Base-by-base conservation (phyloP, 2,329 filamentous ascomycete species). In the Aureobasidium mangrovei region DNA sequence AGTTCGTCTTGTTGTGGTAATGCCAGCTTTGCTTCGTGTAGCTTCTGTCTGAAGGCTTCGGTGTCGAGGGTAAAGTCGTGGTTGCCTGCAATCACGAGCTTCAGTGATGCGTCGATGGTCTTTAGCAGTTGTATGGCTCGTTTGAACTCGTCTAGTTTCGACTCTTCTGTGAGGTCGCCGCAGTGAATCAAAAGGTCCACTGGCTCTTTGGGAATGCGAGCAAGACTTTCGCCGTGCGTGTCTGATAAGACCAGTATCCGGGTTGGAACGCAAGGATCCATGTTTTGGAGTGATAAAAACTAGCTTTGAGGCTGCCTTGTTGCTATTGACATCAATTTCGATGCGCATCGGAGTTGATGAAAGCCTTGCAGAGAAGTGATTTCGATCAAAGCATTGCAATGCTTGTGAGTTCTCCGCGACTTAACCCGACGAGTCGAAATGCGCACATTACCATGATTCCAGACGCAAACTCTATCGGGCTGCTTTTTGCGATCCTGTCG, bases 181-280 rank as follows among this genome's bases (percentile, higher is more conserved):
- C 67, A 71, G 53, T 73, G 68, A 1, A 74, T 62, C 0, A 70
- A 59, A 2, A 73, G 64, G 44, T 73, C 69, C 12, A 58, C 61
- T 1, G 44, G 6, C 6, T 3, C 4, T 7, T 2, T 18, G 4
- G 8, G 10, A 4, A 4, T 4, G 27, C 3, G 4, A 3, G 24
- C 6, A 3, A 29, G 44, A 18, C 38, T 18, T 7, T 7, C 9
- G 32, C 44, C 44, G 12, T 47, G 44, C 2, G 44, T 47, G 8
- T 38, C 44, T 2, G 44, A 47, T n/a, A 47, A 36, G 26, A 47
- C 5, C 5, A 38, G 18, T 6, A 47, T 38, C 10, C 32, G 44
- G 4, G 33, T 38, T 10, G 3, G 5, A 2, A 7, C 4, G 18
- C 2, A 26, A 29, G 44, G 4, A 18, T 7, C 2, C 44, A 47